Conservation (phyloP, 352 stramenopile genomes). For the Globisporangium irregulare region DNA sequence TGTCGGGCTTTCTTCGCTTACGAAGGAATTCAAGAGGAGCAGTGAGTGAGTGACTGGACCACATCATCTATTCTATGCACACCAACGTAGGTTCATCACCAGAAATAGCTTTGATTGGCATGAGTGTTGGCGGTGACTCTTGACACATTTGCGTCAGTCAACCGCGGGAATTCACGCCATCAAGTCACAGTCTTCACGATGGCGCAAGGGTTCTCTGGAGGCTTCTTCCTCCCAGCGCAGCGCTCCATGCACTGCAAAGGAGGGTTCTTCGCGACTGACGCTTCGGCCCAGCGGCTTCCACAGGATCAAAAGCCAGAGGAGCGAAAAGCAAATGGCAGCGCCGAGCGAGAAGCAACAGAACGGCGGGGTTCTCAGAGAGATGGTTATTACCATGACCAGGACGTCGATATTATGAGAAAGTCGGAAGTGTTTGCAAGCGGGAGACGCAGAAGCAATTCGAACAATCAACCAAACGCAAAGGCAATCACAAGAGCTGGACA, state of each 20-base stretch:
- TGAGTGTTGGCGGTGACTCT: background rate
- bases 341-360: background rate
- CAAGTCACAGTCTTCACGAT: constrained; percentile 4
- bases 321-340: constrained; percentile 8
- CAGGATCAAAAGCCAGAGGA: background rate
- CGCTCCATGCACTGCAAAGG: constrained; percentile 51
- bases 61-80: background rate
- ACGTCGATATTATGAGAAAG: constrained; percentile 5
- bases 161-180: background rate
- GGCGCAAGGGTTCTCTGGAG: constrained; percentile 37
- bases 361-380: background rate
- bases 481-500: background rate
- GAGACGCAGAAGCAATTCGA: background rate
- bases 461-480: background rate
- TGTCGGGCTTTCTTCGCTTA: background rate
- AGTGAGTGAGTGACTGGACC: background rate
- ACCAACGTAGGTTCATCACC: background rate
- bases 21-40: background rate
- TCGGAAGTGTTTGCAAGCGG: constrained; percentile 11
- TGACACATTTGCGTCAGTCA: background rate
- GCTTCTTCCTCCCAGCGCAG: constrained; percentile 59
- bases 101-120: constrained; percentile 12
- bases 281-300: background rate
- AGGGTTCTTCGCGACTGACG: constrained; percentile 45
- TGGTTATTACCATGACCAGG: background rate